Evolutionary conservation across 352 stramenopile genomes (phyloP), one percentile per base, ranked within the genome.

Genomic region (Globisporangium paroecandrum): DNA sequence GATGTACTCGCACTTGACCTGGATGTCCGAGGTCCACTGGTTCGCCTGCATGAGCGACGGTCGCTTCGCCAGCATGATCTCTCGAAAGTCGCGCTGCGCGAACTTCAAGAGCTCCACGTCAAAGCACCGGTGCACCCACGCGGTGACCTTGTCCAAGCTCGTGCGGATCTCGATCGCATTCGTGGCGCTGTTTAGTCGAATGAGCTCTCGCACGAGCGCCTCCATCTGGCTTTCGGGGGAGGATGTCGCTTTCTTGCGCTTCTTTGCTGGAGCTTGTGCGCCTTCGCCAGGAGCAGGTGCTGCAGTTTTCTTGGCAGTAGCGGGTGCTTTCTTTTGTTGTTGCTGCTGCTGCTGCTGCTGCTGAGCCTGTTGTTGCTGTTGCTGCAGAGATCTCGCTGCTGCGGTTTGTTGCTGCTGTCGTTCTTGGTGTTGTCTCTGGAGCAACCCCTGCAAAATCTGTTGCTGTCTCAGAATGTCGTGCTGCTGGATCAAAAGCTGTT

Each of bases 221-320:
- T 93, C 85, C 73, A 91, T 79, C 24, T 90, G 81, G 41, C 71
- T 78, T 53, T 89, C 82, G 4, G 82, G 57, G 4, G 74, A 58
- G 2, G 74, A 73, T 54, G 77, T 79, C 36, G 56, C 59, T 56
- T 83, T 69, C 69, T 82, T 87, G 22, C 68, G 73, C 66, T 85
- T 88, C 56, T 77, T 78, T 9, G 65, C 24, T 10, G 69, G 51
- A 10, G 72, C 18, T 22, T 69, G 10, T 7, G 27, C 41, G 12
- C 36, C 20, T 2, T 32, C 41, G 3, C 29, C 43, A 20, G 18
- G 27, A 25, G 60, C 20, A 27, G 67, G 34, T 25, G 62, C 51
- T 27, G 66, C 32, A 20, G 41, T 64, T 24, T 58, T 47, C 24
- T 70, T 70, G 18, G 49, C 43, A 9, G 18, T 3, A 43, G 15